Percentiles rank a stretch among this genome's conserved stretches.
These are phyloP conservation scores for Fusarium decemcellulare DNA, from an alignment of 2,329 filamentous ascomycete genomes.

Conservation along the genomic window DNA sequence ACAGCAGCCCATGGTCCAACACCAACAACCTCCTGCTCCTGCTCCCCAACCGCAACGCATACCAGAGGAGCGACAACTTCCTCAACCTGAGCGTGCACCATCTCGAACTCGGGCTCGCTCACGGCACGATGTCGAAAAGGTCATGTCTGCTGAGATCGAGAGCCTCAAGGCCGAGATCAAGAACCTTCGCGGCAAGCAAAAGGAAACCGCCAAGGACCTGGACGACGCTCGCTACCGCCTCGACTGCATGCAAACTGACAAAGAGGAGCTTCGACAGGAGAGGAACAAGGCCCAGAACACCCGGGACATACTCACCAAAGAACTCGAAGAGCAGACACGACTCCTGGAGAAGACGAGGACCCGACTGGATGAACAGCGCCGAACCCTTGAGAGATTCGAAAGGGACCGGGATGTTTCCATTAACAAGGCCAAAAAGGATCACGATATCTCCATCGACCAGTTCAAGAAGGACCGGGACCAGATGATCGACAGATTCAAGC, in stretches of 20 bases:
- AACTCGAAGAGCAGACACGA: constrained; percentile 37
- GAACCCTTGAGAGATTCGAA: constrained; percentile 38
- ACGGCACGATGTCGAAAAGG: constrained; percentile 38
- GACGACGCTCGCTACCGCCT: constrained; percentile 43
- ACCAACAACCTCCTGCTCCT: constrained; percentile 22
- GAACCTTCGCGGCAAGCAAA: constrained; percentile 40
- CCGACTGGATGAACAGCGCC: constrained; percentile 38
- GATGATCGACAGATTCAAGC: constrained; percentile 10
- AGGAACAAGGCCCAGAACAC: constrained; percentile 43
- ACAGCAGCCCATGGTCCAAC: constrained; percentile 26
- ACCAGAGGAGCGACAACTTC: constrained; percentile 34
- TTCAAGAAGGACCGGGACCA: constrained; percentile 30
- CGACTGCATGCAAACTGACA: constrained; percentile 43
- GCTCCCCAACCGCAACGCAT: constrained; percentile 25
- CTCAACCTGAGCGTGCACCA: constrained; percentile 29
- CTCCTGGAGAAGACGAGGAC: constrained; percentile 34
- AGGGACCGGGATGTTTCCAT: constrained; percentile 37
- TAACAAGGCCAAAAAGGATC: constrained; percentile 40
- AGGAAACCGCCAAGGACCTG: constrained; percentile 41
- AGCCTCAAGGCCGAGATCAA: constrained; percentile 41
- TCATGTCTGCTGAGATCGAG: constrained; percentile 41
- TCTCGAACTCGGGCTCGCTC: constrained; percentile 37
- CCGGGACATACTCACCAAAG: constrained; percentile 36
- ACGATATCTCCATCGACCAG: constrained; percentile 26
- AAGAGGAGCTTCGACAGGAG: constrained; percentile 44